Evolutionary conservation across 179 eudicot genomes (phyloP), one percentile per base, ranked within the genome.

Genomic region (Silene noctiflora): DNA sequence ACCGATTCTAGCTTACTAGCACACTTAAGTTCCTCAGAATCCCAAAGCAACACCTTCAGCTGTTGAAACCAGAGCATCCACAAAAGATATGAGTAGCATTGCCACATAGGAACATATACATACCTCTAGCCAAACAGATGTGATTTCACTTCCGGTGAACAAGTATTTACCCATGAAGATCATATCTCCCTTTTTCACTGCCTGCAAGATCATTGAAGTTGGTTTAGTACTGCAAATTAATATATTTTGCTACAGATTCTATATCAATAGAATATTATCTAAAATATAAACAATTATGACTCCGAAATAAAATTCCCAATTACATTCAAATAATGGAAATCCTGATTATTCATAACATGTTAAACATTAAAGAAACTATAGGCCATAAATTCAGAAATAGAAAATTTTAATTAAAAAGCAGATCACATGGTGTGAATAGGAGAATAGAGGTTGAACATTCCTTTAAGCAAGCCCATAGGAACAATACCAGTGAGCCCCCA

Each of bases 101-200:
- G 59, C 59, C 59, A 53, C n/a, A 53, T 3, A 21, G 60, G 42
- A 22, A 35, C 42, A 35, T 35, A 35, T 1, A 42, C 53, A 42
- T 73, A 96, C 99, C 97, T 96, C 99, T 39, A 96, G 90, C 98
- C 99, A 96, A 67, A 96, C 98, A 81, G 98, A 96, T 29, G 99
- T 96, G 21, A 87, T 96, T 81, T 93, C 99, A 81, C 97, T 96
- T 81, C 98, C 99, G 4, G 98, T 96, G 81, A 93, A 96, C 75
- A 93, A 83, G 81, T 96, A 96, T 79, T 96, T 92, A 62, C 99
- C 99, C 85, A 96, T 80, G 80, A 96, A 96, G 73, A 96, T 93
- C 53, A 94, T 96, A 82, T 96, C 98, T 22, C 98, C 99, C 79
- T 86, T 90, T 84, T 96, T 96, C 81, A 96, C 97, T 33, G 90